These are phyloP conservation scores for Leptosphaerulina australis DNA, from an alignment of 2,329 filamentous ascomycete genomes.

Conservation along the genomic window DNA sequence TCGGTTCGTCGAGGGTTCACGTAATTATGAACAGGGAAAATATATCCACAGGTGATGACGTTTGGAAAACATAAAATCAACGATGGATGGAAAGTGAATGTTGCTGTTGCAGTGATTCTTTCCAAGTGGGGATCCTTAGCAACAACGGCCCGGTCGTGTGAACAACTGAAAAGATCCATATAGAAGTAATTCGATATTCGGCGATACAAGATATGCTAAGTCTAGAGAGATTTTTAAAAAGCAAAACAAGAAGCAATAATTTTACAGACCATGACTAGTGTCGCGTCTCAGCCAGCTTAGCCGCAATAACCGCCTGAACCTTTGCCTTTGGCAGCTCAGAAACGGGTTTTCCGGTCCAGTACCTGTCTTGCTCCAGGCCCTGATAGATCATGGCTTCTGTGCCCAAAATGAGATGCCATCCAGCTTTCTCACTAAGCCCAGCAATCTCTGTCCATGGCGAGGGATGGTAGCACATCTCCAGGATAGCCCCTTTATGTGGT, in stretches of 20 bases:
- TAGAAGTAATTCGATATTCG: background rate
- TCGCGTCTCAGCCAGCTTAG: slow-evolving; percentile 31
- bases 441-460: slow-evolving; percentile 67
- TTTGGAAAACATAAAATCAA: too few relatives aligned
- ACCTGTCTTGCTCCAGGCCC: slow-evolving; percentile 68
- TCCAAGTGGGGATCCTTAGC: background rate
- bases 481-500: slow-evolving; percentile 67
- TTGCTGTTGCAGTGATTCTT: too few relatives aligned
- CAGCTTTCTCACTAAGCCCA: slow-evolving; percentile 62
- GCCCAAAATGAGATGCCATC: slow-evolving; percentile 76
- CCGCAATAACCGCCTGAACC: slow-evolving; percentile 61
- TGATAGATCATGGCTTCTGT: slow-evolving; percentile 80
- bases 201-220: background rate
- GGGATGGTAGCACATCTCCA: slow-evolving; percentile 87
- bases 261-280: slow-evolving; percentile 18
- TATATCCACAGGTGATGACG: too few relatives aligned
- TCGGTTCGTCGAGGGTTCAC: too few relatives aligned
- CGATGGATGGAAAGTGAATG: too few relatives aligned
- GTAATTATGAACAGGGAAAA: too few relatives aligned
- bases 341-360: slow-evolving; percentile 68
- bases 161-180: too few relatives aligned
- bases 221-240: slow-evolving; percentile 1
- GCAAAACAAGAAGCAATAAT: slow-evolving; percentile 1
- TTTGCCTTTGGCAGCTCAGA: slow-evolving; percentile 64
- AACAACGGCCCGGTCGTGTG: background rate